phyloP scores from a whole-genome alignment of 805 yeast genomes.

The Millerozyma acaciae region DNA sequence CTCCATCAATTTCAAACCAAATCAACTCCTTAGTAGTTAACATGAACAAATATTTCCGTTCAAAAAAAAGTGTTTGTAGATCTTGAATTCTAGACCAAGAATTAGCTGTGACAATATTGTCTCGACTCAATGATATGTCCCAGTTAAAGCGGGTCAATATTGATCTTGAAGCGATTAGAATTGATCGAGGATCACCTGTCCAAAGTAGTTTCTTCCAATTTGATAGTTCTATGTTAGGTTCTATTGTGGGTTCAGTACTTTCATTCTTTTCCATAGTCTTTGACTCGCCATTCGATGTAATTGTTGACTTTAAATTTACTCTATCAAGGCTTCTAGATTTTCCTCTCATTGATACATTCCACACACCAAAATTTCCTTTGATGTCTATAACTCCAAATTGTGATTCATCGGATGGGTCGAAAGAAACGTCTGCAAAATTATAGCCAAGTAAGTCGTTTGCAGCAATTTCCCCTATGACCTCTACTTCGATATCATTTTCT shows the following conservation, averaged over 20 bases:
- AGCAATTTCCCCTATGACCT: slow-evolving; percentile 15
- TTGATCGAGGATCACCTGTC: slow-evolving; percentile 27
- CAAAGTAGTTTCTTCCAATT: slow-evolving; percentile 51
- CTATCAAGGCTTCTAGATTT: slow-evolving; percentile 1
- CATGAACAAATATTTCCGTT: slow-evolving; percentile 39
- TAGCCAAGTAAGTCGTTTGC: slow-evolving; percentile 22
- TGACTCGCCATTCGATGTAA: neutral
- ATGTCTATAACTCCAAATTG: slow-evolving; percentile 45
- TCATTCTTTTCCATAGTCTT: neutral
- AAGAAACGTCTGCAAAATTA: slow-evolving; percentile 43
- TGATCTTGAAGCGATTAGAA: slow-evolving; percentile 41
- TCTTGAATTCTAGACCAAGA: slow-evolving; percentile 54
- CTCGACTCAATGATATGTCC: slow-evolving; percentile 12
- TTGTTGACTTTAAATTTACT: slow-evolving; percentile 1
- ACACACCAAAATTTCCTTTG: slow-evolving; percentile 50
- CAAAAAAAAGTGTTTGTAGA: slow-evolving; percentile 20
- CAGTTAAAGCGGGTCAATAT: slow-evolving; percentile 32
- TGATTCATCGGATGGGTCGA: slow-evolving; percentile 38
- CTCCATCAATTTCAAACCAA: slow-evolving; percentile 36
- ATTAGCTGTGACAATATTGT: slow-evolving; percentile 43
- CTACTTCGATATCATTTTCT: slow-evolving; percentile 7
- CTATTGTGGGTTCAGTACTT: neutral
- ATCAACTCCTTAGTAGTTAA: slow-evolving; percentile 67
- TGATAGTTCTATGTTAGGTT: slow-evolving; percentile 43
- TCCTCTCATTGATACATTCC: slow-evolving; percentile 15